Evolutionary conservation across 805 yeast species (phyloP), one percentile per base, ranked within the genome.

Genomic region (Ogataea parapolymorpha): DNA sequence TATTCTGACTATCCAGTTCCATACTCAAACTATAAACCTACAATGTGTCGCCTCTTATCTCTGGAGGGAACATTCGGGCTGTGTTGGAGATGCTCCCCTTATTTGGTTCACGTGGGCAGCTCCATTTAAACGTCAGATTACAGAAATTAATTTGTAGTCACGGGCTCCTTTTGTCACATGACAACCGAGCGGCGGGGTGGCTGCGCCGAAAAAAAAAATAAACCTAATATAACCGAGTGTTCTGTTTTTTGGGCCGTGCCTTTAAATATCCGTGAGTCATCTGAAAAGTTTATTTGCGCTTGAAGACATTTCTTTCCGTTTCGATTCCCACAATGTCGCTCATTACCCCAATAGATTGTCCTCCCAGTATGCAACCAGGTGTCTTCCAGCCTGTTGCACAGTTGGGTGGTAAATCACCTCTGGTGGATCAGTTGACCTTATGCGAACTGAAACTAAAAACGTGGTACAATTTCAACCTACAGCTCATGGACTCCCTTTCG

Each of bases 401-500:
- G 3, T 20, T 20, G 8, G 22, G 22, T 20, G 22, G 22, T 7
- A n/a, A 10, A 9, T 20, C 22, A 17, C 34, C 20, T 11, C 14
- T 14, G 17, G 16, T 6, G 3, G 49, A 46, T 20, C 37, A 45
- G 26, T 38, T 48, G 12, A 24, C 37, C 3, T 26, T 26, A 11
- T 41, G 37, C 30, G 51, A 51, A 35, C 33, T 35, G 31, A 40
- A 32, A 22, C 34, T 51, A 36, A 51, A 49, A 39, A 48, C 53
- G 3, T 29, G 48, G 29, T 45, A 43, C 41, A 51, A 49, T 28
- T 42, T 51, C 26, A 46, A 41, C 22, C 14, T 44, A 15, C 50
- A 51, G 23, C 42, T 51, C 6, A 12, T 44, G 18, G 55, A 51
- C 22, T 30, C 35, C 3, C 46, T 51, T 6, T 24, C 42, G 8